A percentile compares a stretch with the other conserved stretches of the same genome.
Evolutionary conservation across 495 filamentous ascomycete genomes (phyloP).

Genomic region (Chaetomium fimeti): DNA sequence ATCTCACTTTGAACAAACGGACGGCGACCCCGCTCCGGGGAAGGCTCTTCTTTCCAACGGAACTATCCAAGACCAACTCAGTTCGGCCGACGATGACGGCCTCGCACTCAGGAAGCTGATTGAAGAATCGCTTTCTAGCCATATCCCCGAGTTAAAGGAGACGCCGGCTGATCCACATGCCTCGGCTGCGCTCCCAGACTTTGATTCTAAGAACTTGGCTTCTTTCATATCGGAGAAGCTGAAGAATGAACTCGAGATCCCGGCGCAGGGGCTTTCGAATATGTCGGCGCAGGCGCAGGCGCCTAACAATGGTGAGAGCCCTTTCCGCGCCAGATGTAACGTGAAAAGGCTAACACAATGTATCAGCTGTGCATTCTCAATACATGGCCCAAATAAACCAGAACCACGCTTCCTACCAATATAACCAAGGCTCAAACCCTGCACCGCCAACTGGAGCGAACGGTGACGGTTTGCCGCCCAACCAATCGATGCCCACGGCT

Average conservation of each 20-base stretch:
- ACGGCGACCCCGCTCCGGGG: background rate
- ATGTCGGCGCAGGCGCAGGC: slow-evolving; percentile 17
- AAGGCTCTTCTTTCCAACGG: slow-evolving; percentile 18
- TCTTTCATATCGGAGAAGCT: slow-evolving; percentile 32
- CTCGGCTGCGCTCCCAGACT: slow-evolving; percentile 15
- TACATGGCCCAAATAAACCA: slow-evolving; percentile 26
- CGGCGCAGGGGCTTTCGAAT: slow-evolving; percentile 24
- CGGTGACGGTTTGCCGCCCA: slow-evolving; percentile 52
- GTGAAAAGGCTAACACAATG: background rate
- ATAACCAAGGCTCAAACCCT: slow-evolving; percentile 20
- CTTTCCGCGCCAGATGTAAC: background rate
- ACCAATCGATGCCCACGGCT: slow-evolving; percentile 73
- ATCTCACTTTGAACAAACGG: slow-evolving; percentile 21
- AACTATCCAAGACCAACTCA: slow-evolving; percentile 10
- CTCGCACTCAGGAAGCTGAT: slow-evolving; percentile 31
- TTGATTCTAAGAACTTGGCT: slow-evolving; percentile 28
- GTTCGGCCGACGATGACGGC: slow-evolving; percentile 9
- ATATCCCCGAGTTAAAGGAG: slow-evolving; percentile 20
- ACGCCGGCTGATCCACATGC: slow-evolving; percentile 10
- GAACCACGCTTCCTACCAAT: slow-evolving; percentile 27
- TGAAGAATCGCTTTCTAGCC: slow-evolving; percentile 29
- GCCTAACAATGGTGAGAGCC: slow-evolving; percentile 20
- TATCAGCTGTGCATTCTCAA: slow-evolving; percentile 24
- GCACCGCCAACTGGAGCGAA: slow-evolving; percentile 9
- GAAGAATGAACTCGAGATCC: slow-evolving; percentile 18